phyloP scores from a whole-genome alignment of 2,329 filamentous ascomycete genomes.

The Leptodontidium sp. region DNA sequence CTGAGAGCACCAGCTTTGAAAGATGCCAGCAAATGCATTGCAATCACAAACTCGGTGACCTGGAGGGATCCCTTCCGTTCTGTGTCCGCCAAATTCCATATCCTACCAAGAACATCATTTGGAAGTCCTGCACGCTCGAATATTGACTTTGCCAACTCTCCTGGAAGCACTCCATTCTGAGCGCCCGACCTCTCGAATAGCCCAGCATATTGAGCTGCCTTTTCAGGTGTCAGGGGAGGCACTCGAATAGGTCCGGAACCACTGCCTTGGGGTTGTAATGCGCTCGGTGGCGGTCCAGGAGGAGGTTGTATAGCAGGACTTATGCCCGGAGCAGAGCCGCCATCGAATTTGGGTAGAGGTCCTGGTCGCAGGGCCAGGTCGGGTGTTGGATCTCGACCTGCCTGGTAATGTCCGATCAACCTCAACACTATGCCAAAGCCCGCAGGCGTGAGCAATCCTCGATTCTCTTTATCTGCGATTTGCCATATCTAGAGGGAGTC shows the following conservation, averaged over 20 bases:
- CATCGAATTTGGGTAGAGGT: constrained; percentile 92
- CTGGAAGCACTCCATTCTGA: constrained; percentile 78
- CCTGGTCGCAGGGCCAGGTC: constrained; percentile 86
- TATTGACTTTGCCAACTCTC: constrained; percentile 89
- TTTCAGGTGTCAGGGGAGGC: constrained; percentile 86
- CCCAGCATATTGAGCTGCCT: constrained; percentile 86
- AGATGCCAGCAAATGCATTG: constrained; percentile 95
- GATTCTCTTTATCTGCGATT: constrained; percentile 96
- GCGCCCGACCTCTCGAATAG: constrained; percentile 90
- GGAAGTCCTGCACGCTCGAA: constrained; percentile 93
- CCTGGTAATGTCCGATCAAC: constrained; percentile 95
- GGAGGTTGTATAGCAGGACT: constrained; percentile 60
- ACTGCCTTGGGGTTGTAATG: constrained; percentile 63
- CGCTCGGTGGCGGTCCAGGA: constrained; percentile 51
- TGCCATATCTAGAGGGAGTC: constrained; percentile 83
- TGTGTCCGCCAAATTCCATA: constrained; percentile 95
- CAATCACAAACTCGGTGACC: constrained; percentile 93
- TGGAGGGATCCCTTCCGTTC: constrained; percentile 90
- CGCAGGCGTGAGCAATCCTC: constrained; percentile 88
- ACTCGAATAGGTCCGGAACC: constrained; percentile 80
- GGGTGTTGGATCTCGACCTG: constrained; percentile 79
- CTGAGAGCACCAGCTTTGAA: constrained; percentile 86
- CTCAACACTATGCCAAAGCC: constrained; percentile 94
- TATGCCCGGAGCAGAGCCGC: constrained; percentile 57
- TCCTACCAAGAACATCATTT: constrained; percentile 89